phyloP scores from a whole-genome alignment of 176 grass and related monocot genomes.

The Thalia dealbata region DNA sequence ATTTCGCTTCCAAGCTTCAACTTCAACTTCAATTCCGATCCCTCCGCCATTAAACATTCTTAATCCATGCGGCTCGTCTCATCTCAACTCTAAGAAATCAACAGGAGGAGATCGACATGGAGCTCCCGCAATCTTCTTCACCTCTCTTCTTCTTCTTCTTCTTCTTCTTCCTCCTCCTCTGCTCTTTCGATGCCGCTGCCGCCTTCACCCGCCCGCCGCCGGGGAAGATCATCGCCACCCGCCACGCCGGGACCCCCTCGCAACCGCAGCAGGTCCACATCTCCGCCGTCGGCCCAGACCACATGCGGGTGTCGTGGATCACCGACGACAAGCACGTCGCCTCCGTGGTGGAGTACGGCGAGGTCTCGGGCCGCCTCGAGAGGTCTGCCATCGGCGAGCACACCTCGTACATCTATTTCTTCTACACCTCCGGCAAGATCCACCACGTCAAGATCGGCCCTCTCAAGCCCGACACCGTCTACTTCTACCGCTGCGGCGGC shows the following conservation, averaged over 20 bases:
- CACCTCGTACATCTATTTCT: conserved; percentile 73
- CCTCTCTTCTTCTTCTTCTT: background rate
- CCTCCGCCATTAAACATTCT: too few relatives aligned
- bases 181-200: background rate
- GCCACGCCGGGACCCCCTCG: conserved; percentile 31
- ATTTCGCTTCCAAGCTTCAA: background rate
- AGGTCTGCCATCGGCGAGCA: conserved; percentile 41
- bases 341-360: conserved; percentile 62
- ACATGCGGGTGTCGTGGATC: conserved; percentile 61
- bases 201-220: conserved; percentile 51
- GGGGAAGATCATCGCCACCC: conserved; percentile 37
- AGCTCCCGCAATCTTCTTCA: background rate
- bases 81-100: too few relatives aligned
- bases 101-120: background rate
- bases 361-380: conserved; percentile 35
- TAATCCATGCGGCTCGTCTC: too few relatives aligned
- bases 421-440: conserved; percentile 79
- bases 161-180: conserved; percentile 14
- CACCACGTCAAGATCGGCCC: conserved; percentile 90
- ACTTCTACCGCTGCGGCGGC: conserved; percentile 79
- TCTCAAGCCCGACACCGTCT: conserved; percentile 43
- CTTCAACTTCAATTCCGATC: too few relatives aligned
- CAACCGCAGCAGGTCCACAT: conserved; percentile 81
- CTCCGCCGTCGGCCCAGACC: conserved; percentile 36
- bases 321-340: conserved; percentile 49